Evolutionary conservation across 768 basidiomycete genomes (phyloP), one percentile per base, ranked within the genome.

Genomic region (Pleurotus djamor): DNA sequence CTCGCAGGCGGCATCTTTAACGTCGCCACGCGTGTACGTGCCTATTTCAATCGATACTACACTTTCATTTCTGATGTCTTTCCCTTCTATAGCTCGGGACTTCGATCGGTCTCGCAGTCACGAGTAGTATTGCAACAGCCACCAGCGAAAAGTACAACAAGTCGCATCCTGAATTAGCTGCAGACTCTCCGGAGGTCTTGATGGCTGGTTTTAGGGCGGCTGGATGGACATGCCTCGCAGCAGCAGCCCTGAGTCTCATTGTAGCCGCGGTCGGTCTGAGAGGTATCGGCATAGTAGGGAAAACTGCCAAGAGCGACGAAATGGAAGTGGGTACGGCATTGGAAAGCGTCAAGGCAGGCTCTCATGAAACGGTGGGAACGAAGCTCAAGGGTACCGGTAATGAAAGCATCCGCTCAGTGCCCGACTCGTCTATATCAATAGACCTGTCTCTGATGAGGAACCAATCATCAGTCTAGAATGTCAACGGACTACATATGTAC

Each of bases 1-100:
- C 64, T 74, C 21, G 72, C 73, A 0, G 73, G 72, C 2, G 69
- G 72, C 3, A 61, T 74, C 43, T 74, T 74, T 65, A 72, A 67
- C 56, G 71, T 74, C 32, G 68, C 71, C 5, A 71, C 67, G 8
- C 62, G 73, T 16, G 70, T 72, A 4, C 36, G 28, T 48, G 14
- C 17, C 34, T 33, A 37, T 44, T 43, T 43, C 55, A 12, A 36
- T 48, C 12, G 12, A 9, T 14, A 9, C 48, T 17, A 2, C 3
- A 49, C 32, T 5, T 7, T 7, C 5, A 32, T 17, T 45, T 13
- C 21, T 48, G 21, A 21, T 7, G n/a, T 1, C n/a, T 48, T 33
- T 45, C 51, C 21, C 44, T 33, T 45, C 51, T 43, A 0, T 50
- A 74, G 73, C 64, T 74, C 37, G 74, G 72, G 35, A 75, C 73